phyloP scores from a whole-genome alignment of 1,139 yeast species.

The Suhomyces bolitotheri region DNA sequence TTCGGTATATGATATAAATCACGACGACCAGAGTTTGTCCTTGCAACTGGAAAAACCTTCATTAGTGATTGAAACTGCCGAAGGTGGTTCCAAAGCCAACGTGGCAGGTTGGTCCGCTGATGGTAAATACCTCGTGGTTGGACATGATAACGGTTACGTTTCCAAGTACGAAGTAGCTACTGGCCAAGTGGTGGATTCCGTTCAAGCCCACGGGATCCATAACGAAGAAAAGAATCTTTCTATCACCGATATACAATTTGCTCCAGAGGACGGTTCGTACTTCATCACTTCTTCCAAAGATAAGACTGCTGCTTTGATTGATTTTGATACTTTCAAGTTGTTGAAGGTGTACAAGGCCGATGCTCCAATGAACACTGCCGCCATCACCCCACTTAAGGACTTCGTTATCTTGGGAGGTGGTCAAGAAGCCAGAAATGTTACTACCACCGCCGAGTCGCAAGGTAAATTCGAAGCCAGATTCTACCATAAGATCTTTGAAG shows the following conservation, averaged over 20 bases:
- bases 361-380: constrained; percentile 94
- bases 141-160: constrained; percentile 83
- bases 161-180: constrained; percentile 77
- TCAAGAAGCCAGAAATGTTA: constrained; percentile 98
- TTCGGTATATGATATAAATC: constrained; percentile 61
- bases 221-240: constrained; percentile 54
- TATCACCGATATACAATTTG: constrained; percentile 87
- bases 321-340: constrained; percentile 71
- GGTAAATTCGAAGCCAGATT: constrained; percentile 98
- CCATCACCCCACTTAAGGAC: constrained; percentile 89
- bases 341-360: constrained; percentile 82
- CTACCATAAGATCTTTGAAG: constrained; percentile 91
- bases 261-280: constrained; percentile 78
- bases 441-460: constrained; percentile 90
- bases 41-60: constrained; percentile 52
- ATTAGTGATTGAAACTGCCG: constrained; percentile 63
- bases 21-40: constrained; percentile 35
- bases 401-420: constrained; percentile 97
- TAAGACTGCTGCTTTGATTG: constrained; percentile 78
- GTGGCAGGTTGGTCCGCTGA: constrained; percentile 89
- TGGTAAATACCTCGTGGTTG: constrained; percentile 74
- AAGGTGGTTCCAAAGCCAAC: constrained; percentile 64
- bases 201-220: constrained; percentile 64
- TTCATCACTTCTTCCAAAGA: constrained; percentile 93
- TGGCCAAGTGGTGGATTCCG: constrained; percentile 64